A percentile compares a stretch with the other conserved stretches of the same genome.
phyloP scores from a whole-genome alignment of 2,329 filamentous ascomycete genomes.

The Talaromyces pinophilus region DNA sequence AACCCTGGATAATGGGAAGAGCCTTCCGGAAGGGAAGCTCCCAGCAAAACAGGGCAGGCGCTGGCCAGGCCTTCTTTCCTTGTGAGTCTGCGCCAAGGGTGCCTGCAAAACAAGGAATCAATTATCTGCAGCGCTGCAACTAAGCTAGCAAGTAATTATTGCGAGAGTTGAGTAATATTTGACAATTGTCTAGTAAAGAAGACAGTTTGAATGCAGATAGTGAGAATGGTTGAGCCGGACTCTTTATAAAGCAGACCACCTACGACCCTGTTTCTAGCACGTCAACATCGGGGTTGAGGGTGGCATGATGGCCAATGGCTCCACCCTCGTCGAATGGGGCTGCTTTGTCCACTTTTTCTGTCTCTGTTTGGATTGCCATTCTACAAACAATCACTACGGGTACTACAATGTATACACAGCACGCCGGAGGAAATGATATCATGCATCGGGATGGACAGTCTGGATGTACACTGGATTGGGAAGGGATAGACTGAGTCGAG shows the following conservation, averaged over 20 bases:
- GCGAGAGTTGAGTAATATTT: neutral
- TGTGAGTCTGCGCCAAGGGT: neutral
- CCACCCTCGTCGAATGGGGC: neutral
- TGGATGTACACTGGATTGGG: neutral
- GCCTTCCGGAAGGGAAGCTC: slow-evolving; percentile 12
- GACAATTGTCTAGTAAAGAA: neutral
- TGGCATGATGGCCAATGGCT: neutral
- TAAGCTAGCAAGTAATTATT: neutral
- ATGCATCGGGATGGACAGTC: neutral
- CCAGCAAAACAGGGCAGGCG: slow-evolving; percentile 19
- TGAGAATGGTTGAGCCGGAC: neutral
- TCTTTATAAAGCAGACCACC: neutral
- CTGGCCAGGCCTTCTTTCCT: slow-evolving; percentile 11
- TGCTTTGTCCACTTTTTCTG: neutral
- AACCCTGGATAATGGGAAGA: neutral
- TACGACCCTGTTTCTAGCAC: neutral
- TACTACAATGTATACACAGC: neutral
- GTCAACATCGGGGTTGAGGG: neutral
- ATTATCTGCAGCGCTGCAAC: neutral
- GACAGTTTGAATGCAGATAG: neutral
- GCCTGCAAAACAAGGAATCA: slow-evolving; percentile 1
- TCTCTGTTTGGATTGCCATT: neutral
- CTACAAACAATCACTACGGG: neutral
- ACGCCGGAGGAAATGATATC: slow-evolving; percentile 1
- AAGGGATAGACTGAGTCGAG: neutral